Evolutionary conservation across 352 stramenopile species (phyloP).

Genomic region (Phytophthora podocarpi): DNA sequence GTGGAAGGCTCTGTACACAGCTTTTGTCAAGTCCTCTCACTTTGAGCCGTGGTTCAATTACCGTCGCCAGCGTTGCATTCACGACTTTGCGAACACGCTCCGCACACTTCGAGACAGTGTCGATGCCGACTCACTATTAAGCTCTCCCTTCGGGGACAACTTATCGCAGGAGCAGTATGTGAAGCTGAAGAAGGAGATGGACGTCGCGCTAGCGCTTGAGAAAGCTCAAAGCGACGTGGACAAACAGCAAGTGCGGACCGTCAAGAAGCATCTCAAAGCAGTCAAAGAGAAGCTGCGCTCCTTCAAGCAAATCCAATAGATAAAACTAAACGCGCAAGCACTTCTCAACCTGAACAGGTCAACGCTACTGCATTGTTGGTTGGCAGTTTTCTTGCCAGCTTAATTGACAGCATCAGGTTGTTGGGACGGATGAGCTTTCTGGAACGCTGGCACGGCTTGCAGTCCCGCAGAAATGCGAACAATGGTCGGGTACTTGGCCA

Average conservation of each 20-base stretch:
- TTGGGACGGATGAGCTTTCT: slow-evolving; percentile 74
- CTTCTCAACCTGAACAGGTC: too few species aligned
- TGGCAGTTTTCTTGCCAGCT: not conserved
- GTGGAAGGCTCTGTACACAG: slow-evolving; percentile 73
- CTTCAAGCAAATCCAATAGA: slow-evolving; percentile 32
- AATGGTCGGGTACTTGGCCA: slow-evolving; percentile 90
- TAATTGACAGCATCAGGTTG: slow-evolving; percentile 70
- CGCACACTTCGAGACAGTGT: slow-evolving; percentile 57
- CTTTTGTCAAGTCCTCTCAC: slow-evolving; percentile 72
- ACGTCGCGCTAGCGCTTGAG: slow-evolving; percentile 46
- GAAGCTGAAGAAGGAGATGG: slow-evolving; percentile 53
- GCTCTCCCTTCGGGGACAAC: slow-evolving; percentile 48
- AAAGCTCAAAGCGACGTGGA: slow-evolving; percentile 40
- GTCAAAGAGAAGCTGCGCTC: slow-evolving; percentile 49
- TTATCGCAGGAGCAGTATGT: slow-evolving; percentile 51
- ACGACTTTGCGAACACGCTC: slow-evolving; percentile 68
- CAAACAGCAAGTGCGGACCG: slow-evolving; percentile 47
- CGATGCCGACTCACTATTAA: slow-evolving; percentile 36
- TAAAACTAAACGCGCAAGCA: not conserved
- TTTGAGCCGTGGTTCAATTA: slow-evolving; percentile 83
- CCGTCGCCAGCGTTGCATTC: slow-evolving; percentile 67
- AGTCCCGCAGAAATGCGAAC: slow-evolving; percentile 72
- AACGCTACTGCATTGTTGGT: too few species aligned
- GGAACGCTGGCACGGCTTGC: slow-evolving; percentile 79
- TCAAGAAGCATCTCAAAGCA: slow-evolving; percentile 51